Evolutionary conservation across 371 early-diverging fungal genomes (phyloP).

Genomic region (Lichtheimia ornata): DNA sequence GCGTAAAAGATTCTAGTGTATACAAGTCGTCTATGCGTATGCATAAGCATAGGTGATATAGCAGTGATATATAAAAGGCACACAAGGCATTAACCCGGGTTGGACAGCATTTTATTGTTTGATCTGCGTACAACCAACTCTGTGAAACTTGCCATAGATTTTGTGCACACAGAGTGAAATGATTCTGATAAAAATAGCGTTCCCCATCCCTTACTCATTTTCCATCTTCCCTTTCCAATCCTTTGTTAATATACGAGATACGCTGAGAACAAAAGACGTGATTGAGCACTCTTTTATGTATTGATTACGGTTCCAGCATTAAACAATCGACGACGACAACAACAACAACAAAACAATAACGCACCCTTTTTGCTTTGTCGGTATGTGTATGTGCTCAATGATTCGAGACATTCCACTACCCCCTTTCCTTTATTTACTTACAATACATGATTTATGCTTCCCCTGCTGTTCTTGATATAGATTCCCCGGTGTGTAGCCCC

Average conservation of each 20-base stretch:
- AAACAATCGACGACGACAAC: not conserved
- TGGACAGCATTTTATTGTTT: slow-evolving; percentile 1
- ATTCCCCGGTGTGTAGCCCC: not conserved
- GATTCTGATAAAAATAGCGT: slow-evolving; percentile 8
- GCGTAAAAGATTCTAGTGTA: too few relatives aligned
- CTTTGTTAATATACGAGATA: not conserved
- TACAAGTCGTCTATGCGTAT: too few relatives aligned
- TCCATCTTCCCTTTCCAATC: slow-evolving; percentile 8
- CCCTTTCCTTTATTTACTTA: slow-evolving; percentile 8
- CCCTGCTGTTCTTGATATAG: not conserved
- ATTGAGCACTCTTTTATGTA: too few relatives aligned
- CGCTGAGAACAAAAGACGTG: not conserved
- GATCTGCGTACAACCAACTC: not conserved
- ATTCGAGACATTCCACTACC: not conserved
- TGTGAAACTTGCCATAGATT: not conserved
- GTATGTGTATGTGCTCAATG: slow-evolving; percentile 1
- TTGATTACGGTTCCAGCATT: too few relatives aligned
- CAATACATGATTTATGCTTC: slow-evolving; percentile 1
- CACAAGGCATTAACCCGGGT: not conserved
- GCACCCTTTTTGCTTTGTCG: not conserved
- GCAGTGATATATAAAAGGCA: too few relatives aligned
- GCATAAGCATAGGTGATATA: too few relatives aligned
- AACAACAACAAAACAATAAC: slow-evolving; percentile 5
- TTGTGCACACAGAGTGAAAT: too few relatives aligned
- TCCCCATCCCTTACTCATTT: slow-evolving; percentile 6